Conservation (phyloP, 1,139 yeast species). For the Geotrichum reessii region DNA sequence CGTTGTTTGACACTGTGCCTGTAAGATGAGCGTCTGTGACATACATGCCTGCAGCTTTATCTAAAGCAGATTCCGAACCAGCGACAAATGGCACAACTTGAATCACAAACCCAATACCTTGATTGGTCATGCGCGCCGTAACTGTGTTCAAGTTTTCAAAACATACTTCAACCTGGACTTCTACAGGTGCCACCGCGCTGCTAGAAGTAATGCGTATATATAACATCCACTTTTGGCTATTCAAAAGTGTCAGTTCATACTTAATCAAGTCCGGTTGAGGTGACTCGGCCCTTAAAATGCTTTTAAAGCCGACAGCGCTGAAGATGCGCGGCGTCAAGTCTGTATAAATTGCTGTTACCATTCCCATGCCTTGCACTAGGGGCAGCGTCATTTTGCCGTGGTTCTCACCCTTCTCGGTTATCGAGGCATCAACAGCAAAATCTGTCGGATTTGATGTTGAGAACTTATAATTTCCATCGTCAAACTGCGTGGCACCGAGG, state of each 20-base stretch:
- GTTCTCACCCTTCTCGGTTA: constrained; percentile 40
- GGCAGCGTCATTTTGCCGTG: constrained; percentile 35
- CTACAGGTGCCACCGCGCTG: constrained; percentile 36
- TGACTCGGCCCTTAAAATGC: constrained; percentile 33
- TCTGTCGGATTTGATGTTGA: constrained; percentile 31
- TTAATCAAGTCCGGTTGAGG: constrained; percentile 40
- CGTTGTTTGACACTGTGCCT: constrained; percentile 40
- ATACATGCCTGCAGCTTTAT: constrained; percentile 57
- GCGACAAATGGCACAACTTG: constrained; percentile 52
- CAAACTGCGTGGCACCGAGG: constrained; percentile 33
- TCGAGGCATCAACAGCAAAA: constrained; percentile 52
- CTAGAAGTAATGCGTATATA: constrained; percentile 50
- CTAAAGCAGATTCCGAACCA: constrained; percentile 32
- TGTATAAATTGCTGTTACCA: constrained; percentile 58
- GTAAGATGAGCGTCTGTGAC: constrained; percentile 40
- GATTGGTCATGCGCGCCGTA: constrained; percentile 20
- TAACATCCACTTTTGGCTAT: constrained; percentile 52
- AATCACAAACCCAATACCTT: constrained; percentile 45
- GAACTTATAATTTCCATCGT: constrained; percentile 26
- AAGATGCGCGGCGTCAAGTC: constrained; percentile 48
- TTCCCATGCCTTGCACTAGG: constrained; percentile 70
- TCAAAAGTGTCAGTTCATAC: constrained; percentile 50
- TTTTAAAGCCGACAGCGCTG: constrained; percentile 49
- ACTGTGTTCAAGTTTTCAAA: background rate
- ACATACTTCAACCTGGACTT: constrained; percentile 24